A percentile compares a stretch with the other conserved stretches of the same genome.
Conservation (phyloP, 805 yeast genomes). For the Wickerhamiella azyma region DNA sequence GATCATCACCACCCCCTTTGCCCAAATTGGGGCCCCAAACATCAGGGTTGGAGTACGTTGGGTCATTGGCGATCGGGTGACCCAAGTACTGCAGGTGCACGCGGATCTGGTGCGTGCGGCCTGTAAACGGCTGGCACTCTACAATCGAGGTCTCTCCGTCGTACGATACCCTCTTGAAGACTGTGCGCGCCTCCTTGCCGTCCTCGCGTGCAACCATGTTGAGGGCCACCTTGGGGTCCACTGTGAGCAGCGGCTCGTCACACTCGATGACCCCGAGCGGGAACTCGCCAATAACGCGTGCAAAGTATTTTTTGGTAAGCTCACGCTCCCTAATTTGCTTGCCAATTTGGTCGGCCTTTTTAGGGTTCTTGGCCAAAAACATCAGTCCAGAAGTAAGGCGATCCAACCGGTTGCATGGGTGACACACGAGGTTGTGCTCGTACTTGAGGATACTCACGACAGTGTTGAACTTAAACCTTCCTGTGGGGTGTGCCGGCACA, state of each 20-base stretch:
- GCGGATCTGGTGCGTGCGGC: conserved; percentile 89
- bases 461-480: conserved; percentile 64
- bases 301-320: conserved; percentile 71
- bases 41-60: conserved; percentile 59
- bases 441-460: conserved; percentile 64
- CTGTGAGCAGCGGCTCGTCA: conserved; percentile 53
- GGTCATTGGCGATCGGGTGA: conserved; percentile 80
- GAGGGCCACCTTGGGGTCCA: conserved; percentile 60
- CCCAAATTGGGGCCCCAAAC: conserved; percentile 79
- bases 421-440: conserved; percentile 53
- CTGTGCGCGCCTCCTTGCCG: conserved; percentile 59
- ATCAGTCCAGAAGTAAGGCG: conserved; percentile 84
- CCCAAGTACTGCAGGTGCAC: conserved; percentile 81
- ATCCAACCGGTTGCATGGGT: conserved; percentile 83
- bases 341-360: conserved; percentile 64
- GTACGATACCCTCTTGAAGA: conserved; percentile 51
- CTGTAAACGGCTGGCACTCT: conserved; percentile 70
- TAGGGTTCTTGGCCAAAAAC: conserved; percentile 75
- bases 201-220: conserved; percentile 34
- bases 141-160: conserved; percentile 60
- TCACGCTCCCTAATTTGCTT: conserved; percentile 55
- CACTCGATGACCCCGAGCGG: conserved; percentile 45
- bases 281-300: conserved; percentile 77
- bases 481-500: conserved; percentile 92
- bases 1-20: conserved; percentile 35